Conservation (phyloP, 2,329 filamentous ascomycete genomes). For the Hymenoscyphus occultus region DNA sequence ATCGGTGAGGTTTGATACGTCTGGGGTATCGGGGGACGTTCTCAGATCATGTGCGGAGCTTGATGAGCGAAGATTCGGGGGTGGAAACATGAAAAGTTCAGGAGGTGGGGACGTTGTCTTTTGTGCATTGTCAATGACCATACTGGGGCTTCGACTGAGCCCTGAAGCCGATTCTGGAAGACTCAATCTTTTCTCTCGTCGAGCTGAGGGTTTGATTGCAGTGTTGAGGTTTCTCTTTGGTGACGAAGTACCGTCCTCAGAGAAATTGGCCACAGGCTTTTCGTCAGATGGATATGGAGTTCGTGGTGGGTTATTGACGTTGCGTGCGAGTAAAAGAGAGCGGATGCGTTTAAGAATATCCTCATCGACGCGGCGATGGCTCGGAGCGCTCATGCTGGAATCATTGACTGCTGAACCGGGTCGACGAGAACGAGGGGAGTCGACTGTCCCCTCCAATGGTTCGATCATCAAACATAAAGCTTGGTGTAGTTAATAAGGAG, state of each 20-base stretch:
- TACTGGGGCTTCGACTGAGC: slow-evolving; percentile 10
- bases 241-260: slow-evolving; percentile 13
- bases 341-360: slow-evolving; percentile 33
- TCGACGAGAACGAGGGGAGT: slow-evolving; percentile 19
- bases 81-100: slow-evolving; percentile 1
- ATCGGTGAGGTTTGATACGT: slow-evolving; percentile 7
- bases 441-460: slow-evolving; percentile 17
- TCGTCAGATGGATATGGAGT: slow-evolving; percentile 32
- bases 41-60: slow-evolving; percentile 21
- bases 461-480: slow-evolving; percentile 25
- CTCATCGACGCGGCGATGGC: slow-evolving; percentile 27
- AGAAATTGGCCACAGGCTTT: slow-evolving; percentile 1
- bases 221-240: slow-evolving; percentile 25
- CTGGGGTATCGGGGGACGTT: slow-evolving; percentile 2
- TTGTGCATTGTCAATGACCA: slow-evolving; percentile 10
- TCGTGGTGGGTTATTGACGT: slow-evolving; percentile 27
- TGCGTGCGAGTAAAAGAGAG: slow-evolving; percentile 30
- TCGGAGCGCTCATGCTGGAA: slow-evolving; percentile 28
- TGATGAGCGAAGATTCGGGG: slow-evolving; percentile 16
- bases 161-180: slow-evolving; percentile 14
- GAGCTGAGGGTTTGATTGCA: slow-evolving; percentile 22
- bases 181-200: slow-evolving; percentile 13
- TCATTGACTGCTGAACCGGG: slow-evolving; percentile 22
- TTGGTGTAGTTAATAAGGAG: neutral
- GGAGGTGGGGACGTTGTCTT: slow-evolving; percentile 7